A percentile compares a stretch with the other conserved stretches of the same genome.
Conservation (phyloP, 768 basidiomycete genomes). For the Kondoa subrosea region DNA sequence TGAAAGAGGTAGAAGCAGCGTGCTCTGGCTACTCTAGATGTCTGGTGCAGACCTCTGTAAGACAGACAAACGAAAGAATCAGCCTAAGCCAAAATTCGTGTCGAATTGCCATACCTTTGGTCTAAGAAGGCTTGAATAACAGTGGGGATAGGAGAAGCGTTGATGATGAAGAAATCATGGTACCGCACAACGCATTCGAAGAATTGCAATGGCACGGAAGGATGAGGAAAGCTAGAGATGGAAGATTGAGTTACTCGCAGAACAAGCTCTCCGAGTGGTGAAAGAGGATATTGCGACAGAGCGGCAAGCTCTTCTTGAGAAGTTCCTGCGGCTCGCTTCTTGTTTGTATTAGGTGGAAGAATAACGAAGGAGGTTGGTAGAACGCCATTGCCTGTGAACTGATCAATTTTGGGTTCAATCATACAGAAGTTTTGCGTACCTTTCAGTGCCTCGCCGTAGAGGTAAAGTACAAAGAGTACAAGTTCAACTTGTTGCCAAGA, state of each 20-base stretch:
- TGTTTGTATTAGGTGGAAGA: constrained; percentile 39
- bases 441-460: constrained; percentile 74
- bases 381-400: constrained; percentile 40
- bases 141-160: constrained; percentile 71
- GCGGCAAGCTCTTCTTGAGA: constrained; percentile 45
- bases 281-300: constrained; percentile 60
- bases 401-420: background rate
- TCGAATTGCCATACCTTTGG: constrained; percentile 41
- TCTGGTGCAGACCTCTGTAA: constrained; percentile 67
- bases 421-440: constrained; percentile 39
- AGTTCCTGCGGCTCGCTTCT: constrained; percentile 22
- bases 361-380: constrained; percentile 73
- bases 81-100: background rate
- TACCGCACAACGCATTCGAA: constrained; percentile 88
- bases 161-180: constrained; percentile 87
- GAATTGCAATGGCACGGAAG: constrained; percentile 68
- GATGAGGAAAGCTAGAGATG: constrained; percentile 65
- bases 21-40: constrained; percentile 49
- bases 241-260: constrained; percentile 65
- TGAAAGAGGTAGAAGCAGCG: constrained; percentile 84
- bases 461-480: constrained; percentile 77
- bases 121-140: constrained; percentile 79
- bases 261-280: constrained; percentile 77
- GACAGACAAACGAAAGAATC: background rate
- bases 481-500: constrained; percentile 90